Base-by-base conservation (phyloP, 2,329 filamentous ascomycete genomes). In the Curvularia sp. region DNA sequence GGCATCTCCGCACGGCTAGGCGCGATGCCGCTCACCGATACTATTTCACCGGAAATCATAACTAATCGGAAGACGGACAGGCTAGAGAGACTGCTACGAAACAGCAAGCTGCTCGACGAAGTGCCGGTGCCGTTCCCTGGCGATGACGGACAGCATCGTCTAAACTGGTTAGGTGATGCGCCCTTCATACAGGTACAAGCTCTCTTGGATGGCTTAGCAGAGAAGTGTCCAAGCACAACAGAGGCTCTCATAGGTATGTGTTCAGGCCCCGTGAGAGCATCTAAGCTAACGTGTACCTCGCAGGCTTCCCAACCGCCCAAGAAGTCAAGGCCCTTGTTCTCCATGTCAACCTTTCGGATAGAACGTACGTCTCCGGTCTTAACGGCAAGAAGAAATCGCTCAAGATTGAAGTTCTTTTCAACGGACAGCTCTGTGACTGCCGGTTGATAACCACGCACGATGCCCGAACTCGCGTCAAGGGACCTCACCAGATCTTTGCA, bases 381-480 rank as follows among this genome's bases (percentile, higher is more conserved):
- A 47, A 54, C 35, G 59, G 52, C 10, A 63, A 55, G 24, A 64
- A 63, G n/a, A 70, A 72, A 20, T 75, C 80, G 33, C 57, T 83
- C 50, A 82, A 81, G 64, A 74, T 82, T 43, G 81, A 83, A n/a
- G 75, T 83, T 4, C 79, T 80, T 62, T 71, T 81, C 65, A 83
- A 83, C 54, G 81, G 82, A 38, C 66, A 76, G 30, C 70, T 83
- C 7, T 73, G 74, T 4, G 70, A 64, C n/a, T 77, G 73, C 35
- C 58, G 62, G 5, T 65, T 74, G 24, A 49, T 76, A 9, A 62
- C 73, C 8, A 49, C 51, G 22, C 62, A 69, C 28, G 70, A 74
- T 49, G 46, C 68, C 8, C 60, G 49, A 3, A 57, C 51, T 10
- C 66, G 61, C 8, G 49, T 41, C 18, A 69, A 70, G 38, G 50